Evolutionary conservation across 1,139 yeast species (phyloP), one percentile per base, ranked within the genome.

Genomic region (Suhomyces chickasaworum): DNA sequence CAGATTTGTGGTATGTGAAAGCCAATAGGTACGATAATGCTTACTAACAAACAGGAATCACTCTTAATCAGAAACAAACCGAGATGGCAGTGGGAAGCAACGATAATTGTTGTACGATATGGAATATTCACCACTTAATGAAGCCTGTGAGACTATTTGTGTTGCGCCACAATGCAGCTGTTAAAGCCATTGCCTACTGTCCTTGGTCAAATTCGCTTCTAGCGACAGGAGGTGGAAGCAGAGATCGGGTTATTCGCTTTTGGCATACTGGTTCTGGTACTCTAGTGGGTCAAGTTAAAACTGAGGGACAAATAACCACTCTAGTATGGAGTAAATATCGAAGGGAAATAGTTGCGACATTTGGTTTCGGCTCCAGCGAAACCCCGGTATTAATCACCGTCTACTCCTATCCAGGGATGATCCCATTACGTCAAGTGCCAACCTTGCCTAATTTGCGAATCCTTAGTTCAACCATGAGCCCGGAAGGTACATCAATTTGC

Each of bases 181-280:
- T 75, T 10, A 75, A 74, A 50, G 79, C 78, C 0, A 49, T 75
- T 7, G 66, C 69, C n/a, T 75, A 64, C 51, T 73, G 78, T 52
- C 79, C 80, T 0, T 74, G 79, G 79, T 58, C 75, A 0, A 57
- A 58, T 8, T 60, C 69, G 2, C 56, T 75, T 9, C 51, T 75
- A 29, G 78, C 73, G 3, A 73, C 78, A 0, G 80, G 79, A 0
- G 78, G 75, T 1, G 79, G 80, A 3, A 63, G 64, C 15, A 66
- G 60, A 44, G 80, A 75, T 53, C 55, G 77, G 34, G 73, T 72
- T 20, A 71, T 84, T 16, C 70, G 89, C 44, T 88, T 89, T 60
- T 90, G 97, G 96, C 96, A 91, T 63, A 77, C 93, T 0, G 68
- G 69, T 2, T 75, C 93, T 0, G 97, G 96, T 0, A 84, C 93